Base-by-base conservation (phyloP, 805 yeast genomes). In the Kluyveromyces dobzhanskii region DNA sequence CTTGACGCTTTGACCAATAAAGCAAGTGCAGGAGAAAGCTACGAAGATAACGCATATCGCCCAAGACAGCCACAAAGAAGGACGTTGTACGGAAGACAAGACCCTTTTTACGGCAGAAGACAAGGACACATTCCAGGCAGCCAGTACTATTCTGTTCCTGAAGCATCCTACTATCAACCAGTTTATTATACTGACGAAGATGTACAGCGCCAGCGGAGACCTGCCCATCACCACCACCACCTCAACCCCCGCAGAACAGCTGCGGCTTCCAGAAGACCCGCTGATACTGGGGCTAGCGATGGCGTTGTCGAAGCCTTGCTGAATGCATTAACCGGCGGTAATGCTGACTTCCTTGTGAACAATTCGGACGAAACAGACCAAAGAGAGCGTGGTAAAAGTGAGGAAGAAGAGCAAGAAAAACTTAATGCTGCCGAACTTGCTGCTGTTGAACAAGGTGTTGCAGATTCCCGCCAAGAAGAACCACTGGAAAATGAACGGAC, bases 1-100 rank as follows among this genome's bases (percentile, higher is more conserved):
- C 24, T 56, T 29, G 50, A 50, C 23, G 61, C 61, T 4, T 39
- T 57, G 25, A 42, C 54, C 14, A 44, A 35, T 14, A 56, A 53
- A 35, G 46, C 48, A 11, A 45, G 44, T 9, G 29, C 35, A 7
- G 46, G 53, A 37, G 41, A 38, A 7, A 30, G 24, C 17, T 14
- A 26, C 3, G 21, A 17, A 13, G 19, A 17, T 9, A 16, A 16
- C 13, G 6, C 13, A 50, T 3, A 62, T 57, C n/a, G 56, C 43
- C 16, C 48, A 46, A 26, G 54, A 54, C 39, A 78, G 79, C 37
- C 31, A 11, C 37, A 35, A 13, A 13, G 21, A 13, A 25, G 21
- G 6, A 9, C 27, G 23, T 12, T 13, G 11, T 17, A 34, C 10
- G 19, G 30, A 23, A 34, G 29, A 17, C 9, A 16, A 12, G 37